Conservation (phyloP, 495 filamentous ascomycete species). For the Daldinia loculata region DNA sequence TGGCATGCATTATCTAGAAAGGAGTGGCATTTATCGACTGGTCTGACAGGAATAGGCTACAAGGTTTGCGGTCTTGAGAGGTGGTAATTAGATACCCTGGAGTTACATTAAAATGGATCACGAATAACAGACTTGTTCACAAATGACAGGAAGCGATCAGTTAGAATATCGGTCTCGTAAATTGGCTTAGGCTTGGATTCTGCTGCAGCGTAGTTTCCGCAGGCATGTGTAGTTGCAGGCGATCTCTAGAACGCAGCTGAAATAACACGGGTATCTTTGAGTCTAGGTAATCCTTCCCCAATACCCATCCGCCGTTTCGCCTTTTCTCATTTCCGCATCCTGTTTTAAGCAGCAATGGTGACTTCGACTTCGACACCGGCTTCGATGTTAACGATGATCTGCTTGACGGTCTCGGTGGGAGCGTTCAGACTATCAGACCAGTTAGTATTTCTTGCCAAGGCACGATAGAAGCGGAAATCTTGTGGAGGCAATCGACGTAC, state of each 20-base stretch:
- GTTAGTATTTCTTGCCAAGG: neutral
- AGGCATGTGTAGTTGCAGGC: constrained; percentile 13
- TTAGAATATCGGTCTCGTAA: constrained; percentile 2
- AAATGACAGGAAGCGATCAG: neutral
- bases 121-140: neutral
- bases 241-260: constrained; percentile 5
- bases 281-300: constrained; percentile 6
- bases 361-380: constrained; percentile 99
- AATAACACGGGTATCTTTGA: constrained; percentile 16
- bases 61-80: neutral
- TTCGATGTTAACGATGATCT: constrained; percentile 99
- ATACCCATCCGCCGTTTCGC: constrained; percentile 1
- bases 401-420: constrained; percentile 99
- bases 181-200: constrained; percentile 17
- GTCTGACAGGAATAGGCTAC: constrained; percentile 1
- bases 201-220: constrained; percentile 1
- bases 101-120: constrained; percentile 7
- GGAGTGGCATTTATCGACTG: constrained; percentile 3
- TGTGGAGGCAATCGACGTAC: constrained; percentile 57
- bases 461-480: neutral
- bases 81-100: constrained; percentile 31
- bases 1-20: neutral
- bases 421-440: constrained; percentile 76
- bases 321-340: constrained; percentile 8
- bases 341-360: constrained; percentile 91